Evolutionary conservation across 2,329 filamentous ascomycete genomes (phyloP).

Genomic region (Phialophora macrospora): DNA sequence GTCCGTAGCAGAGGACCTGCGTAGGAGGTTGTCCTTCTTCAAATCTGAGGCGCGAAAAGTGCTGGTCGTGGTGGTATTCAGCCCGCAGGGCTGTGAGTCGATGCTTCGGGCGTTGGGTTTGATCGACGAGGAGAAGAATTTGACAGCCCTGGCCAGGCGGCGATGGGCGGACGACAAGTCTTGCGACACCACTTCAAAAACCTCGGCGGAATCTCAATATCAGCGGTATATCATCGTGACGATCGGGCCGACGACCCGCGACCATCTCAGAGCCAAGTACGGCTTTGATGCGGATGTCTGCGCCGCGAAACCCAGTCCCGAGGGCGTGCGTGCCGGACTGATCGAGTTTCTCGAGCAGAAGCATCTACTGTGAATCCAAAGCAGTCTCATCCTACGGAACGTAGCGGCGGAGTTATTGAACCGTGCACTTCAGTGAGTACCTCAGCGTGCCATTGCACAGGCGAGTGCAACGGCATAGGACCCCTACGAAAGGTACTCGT

Average conservation of each 20-base stretch:
- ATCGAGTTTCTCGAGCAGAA: slow-evolving; percentile 49
- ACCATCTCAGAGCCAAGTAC: slow-evolving; percentile 63
- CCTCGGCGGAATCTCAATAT: slow-evolving; percentile 26
- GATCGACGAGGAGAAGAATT: slow-evolving; percentile 50
- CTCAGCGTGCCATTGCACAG: not conserved
- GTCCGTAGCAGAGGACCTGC: slow-evolving; percentile 74
- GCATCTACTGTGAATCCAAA: slow-evolving; percentile 3
- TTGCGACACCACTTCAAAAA: not conserved
- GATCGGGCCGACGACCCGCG: slow-evolving; percentile 89
- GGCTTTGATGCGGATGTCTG: slow-evolving; percentile 61
- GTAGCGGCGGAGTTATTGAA: not conserved
- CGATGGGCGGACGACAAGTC: slow-evolving; percentile 31
- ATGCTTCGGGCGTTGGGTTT: slow-evolving; percentile 61
- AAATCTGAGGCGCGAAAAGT: not conserved
- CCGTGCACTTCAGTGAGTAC: not conserved
- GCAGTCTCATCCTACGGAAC: not conserved
- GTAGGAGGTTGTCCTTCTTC: slow-evolving; percentile 54
- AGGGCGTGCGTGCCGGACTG: slow-evolving; percentile 76
- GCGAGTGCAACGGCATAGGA: not conserved
- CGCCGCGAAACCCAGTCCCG: slow-evolving; percentile 78
- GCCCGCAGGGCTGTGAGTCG: slow-evolving; percentile 65
- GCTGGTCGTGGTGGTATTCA: slow-evolving; percentile 58
- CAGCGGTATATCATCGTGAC: slow-evolving; percentile 70
- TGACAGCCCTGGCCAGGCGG: slow-evolving; percentile 37
- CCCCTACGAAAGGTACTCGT: not conserved